Evolutionary conservation across 163 green algal species (phyloP).

Genomic region (Volvox carteri): DNA sequence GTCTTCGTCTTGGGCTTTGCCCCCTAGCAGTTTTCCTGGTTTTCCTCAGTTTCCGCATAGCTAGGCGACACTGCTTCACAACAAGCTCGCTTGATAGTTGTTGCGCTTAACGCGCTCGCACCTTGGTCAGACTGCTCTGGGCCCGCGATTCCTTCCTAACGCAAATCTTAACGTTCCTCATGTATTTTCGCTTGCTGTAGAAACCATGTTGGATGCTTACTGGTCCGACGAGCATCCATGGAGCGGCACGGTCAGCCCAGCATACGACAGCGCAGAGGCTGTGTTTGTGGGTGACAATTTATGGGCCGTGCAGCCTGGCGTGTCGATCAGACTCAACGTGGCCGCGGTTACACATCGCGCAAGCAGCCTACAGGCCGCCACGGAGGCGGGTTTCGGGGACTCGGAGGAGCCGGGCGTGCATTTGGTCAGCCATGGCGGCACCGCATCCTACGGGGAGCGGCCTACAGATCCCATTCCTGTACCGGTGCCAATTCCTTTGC

Average conservation of each 20-base stretch:
- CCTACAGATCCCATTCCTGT: background rate
- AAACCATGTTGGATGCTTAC: conserved; percentile 25
- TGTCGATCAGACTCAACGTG: conserved; percentile 15
- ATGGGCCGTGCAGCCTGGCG: conserved; percentile 23
- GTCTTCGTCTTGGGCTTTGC: no score
- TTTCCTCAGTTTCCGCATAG: no score
- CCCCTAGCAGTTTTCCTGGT: no score
- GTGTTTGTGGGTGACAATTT: conserved; percentile 21
- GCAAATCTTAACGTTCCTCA: no score
- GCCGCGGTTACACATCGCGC: background rate
- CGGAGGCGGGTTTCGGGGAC: background rate
- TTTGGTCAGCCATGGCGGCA: background rate
- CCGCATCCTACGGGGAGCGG: background rate
- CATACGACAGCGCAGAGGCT: conserved; percentile 4
- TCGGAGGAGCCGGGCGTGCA: background rate
- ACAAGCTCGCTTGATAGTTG: no score
- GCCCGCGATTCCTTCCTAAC: no score
- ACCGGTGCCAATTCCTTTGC: background rate
- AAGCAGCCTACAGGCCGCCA: background rate
- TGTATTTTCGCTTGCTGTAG: conserved; percentile 8
- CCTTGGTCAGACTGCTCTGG: no score
- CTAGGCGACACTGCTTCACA: no score
- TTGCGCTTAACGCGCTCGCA: no score
- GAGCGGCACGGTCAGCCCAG: conserved; percentile 9
- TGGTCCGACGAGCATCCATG: conserved; percentile 22